A percentile compares a stretch with the other conserved stretches of the same genome.
phyloP scores from a whole-genome alignment of 2,329 filamentous ascomycete species.

The Aureobasidium uvarum region DNA sequence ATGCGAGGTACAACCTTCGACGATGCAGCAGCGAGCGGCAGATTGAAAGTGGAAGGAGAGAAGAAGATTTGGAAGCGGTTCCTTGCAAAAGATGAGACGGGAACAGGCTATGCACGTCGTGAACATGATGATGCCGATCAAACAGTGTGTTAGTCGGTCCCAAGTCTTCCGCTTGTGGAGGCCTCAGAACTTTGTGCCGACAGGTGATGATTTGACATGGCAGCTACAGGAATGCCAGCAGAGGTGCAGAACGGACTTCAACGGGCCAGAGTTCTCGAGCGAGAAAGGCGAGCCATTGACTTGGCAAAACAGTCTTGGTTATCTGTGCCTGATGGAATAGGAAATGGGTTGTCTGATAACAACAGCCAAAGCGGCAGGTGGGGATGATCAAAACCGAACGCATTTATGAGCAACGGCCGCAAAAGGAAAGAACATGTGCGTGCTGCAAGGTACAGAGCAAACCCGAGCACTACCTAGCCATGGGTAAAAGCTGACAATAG shows the following conservation, averaged over 20 bases:
- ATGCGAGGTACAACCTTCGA: background rate
- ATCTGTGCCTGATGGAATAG: background rate
- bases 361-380: constrained; percentile 8
- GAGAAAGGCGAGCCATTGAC: constrained; percentile 10
- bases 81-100: background rate
- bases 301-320: background rate
- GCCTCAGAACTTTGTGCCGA: too few relatives aligned
- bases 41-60: background rate
- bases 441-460: constrained; percentile 18
- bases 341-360: background rate
- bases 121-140: background rate
- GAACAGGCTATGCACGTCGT: background rate
- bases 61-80: constrained; percentile 1
- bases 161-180: too few relatives aligned
- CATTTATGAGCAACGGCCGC: constrained; percentile 6
- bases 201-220: background rate
- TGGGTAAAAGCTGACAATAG: background rate
- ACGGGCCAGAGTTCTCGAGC: background rate
- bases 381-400: background rate
- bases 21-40: constrained; percentile 2
- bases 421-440: background rate
- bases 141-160: background rate
- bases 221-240: background rate
- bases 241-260: too few relatives aligned
- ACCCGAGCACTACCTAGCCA: background rate